phyloP scores from a whole-genome alignment of 2,329 filamentous ascomycete species.

The Atkinsonella texensis region DNA sequence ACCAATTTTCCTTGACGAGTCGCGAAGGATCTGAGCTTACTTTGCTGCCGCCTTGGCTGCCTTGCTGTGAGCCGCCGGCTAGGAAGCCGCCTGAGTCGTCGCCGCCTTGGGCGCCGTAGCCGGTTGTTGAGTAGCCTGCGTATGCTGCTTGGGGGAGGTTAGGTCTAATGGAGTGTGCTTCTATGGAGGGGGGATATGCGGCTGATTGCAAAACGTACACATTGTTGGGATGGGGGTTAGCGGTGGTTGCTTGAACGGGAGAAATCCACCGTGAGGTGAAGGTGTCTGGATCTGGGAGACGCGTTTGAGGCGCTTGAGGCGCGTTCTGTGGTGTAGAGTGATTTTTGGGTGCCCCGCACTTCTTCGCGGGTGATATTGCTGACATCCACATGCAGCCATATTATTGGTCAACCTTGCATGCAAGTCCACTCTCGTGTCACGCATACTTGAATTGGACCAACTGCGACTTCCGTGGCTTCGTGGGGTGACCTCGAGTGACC shows the following conservation, averaged over 20 bases:
- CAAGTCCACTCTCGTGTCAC: no score
- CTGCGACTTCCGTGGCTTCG: no score
- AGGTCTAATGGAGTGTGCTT: neutral
- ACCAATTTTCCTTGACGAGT: no score
- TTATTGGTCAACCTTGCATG: no score
- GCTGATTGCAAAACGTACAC: conserved; percentile 18
- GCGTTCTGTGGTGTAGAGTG: conserved; percentile 8
- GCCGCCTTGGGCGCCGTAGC: conserved; percentile 42
- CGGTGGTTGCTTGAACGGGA: neutral
- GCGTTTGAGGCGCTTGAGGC: conserved; percentile 9
- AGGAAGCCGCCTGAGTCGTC: conserved; percentile 53
- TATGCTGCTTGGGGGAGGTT: conserved; percentile 31
- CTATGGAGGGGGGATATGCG: no score
- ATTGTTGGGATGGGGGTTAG: conserved; percentile 14
- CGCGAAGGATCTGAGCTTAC: conserved; percentile 16
- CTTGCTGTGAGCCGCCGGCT: conserved; percentile 45
- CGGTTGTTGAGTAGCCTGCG: conserved; percentile 32
- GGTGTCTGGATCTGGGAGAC: conserved; percentile 1
- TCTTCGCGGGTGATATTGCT: no score
- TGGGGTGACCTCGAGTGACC: no score
- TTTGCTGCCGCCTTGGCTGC: conserved; percentile 40
- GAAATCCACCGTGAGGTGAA: no score
- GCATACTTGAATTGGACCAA: no score
- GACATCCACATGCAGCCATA: no score
- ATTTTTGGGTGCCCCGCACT: neutral